Evolutionary conservation across 345 rosid species (phyloP).

Genomic region (Streptanthus diversifolius): DNA sequence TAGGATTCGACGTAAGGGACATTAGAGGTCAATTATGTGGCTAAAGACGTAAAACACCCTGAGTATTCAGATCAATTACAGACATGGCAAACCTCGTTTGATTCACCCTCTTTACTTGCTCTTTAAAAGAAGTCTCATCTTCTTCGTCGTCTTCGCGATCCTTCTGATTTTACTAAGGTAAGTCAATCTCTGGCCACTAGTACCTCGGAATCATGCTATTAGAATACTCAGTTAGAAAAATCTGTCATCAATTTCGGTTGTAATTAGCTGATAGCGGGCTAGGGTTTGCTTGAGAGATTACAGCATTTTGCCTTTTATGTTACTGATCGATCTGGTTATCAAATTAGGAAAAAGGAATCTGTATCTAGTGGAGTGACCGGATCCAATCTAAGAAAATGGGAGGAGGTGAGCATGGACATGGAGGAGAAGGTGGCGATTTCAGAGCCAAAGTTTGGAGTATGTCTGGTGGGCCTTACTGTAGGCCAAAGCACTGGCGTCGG

Average conservation of each 20-base stretch:
- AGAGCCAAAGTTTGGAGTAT: slow-evolving; percentile 93
- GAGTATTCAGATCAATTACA: slow-evolving; percentile 3
- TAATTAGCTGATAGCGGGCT: neutral
- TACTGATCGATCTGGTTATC: slow-evolving; percentile 10
- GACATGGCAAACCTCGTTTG: slow-evolving; percentile 5
- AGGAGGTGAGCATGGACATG: slow-evolving; percentile 81
- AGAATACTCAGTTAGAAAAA: neutral
- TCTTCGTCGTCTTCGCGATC: slow-evolving; percentile 20
- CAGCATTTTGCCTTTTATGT: neutral
- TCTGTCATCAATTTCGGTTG: neutral
- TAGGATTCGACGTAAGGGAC: neutral
- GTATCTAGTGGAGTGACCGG: slow-evolving; percentile 17
- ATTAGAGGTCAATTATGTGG: neutral
- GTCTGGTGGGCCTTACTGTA: slow-evolving; percentile 91
- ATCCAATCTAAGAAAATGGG: slow-evolving; percentile 39
- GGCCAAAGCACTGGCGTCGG: slow-evolving; percentile 97
- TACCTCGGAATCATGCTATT: neutral
- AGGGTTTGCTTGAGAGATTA: slow-evolving; percentile 11
- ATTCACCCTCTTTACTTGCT: neutral
- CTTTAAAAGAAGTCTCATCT: slow-evolving; percentile 11
- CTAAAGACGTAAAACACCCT: slow-evolving; percentile 5
- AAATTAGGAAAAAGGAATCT: slow-evolving; percentile 12
- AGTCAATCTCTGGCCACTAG: neutral
- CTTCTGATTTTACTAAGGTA: slow-evolving; percentile 24
- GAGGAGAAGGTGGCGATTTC: slow-evolving; percentile 79